A percentile compares a stretch with the other conserved stretches of the same genome.
phyloP scores from a whole-genome alignment of 208 protist species.

The Endotrypanum monterogeii region DNA sequence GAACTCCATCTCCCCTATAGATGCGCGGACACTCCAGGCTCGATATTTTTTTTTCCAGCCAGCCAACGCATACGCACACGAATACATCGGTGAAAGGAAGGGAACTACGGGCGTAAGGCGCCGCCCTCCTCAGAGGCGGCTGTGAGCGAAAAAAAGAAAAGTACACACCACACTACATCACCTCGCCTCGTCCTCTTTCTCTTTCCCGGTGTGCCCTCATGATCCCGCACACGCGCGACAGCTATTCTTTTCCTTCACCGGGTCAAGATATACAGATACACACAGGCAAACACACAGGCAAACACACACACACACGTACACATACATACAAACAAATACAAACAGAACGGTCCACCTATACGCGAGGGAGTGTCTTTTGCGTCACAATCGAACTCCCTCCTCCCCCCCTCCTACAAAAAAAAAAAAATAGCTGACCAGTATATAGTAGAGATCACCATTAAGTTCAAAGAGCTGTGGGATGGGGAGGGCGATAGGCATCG shows the following conservation, averaged over 20 bases:
- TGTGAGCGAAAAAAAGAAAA: no score
- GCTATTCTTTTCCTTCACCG: not conserved
- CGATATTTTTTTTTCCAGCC: not conserved
- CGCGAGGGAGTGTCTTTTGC: not conserved
- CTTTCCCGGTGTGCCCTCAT: no score
- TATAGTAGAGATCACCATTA: not conserved
- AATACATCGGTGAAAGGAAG: not conserved
- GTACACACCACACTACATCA: no score
- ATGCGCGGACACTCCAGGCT: not conserved
- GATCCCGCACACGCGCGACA: not conserved
- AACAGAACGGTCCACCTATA: not conserved
- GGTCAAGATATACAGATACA: no score
- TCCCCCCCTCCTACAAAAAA: no score
- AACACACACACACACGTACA: not conserved
- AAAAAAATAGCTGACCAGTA: no score
- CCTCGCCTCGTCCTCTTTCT: no score
- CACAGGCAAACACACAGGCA: not conserved
- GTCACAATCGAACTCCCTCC: not conserved
- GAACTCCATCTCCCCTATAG: not conserved
- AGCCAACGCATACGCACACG: not conserved
- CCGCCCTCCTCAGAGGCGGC: no score
- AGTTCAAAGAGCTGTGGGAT: no score
- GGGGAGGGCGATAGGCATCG: no score
- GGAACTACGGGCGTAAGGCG: no score
- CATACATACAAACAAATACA: no score